phyloP scores from a whole-genome alignment of 148 eudicot genomes.

The Chenopodium suecicum region DNA sequence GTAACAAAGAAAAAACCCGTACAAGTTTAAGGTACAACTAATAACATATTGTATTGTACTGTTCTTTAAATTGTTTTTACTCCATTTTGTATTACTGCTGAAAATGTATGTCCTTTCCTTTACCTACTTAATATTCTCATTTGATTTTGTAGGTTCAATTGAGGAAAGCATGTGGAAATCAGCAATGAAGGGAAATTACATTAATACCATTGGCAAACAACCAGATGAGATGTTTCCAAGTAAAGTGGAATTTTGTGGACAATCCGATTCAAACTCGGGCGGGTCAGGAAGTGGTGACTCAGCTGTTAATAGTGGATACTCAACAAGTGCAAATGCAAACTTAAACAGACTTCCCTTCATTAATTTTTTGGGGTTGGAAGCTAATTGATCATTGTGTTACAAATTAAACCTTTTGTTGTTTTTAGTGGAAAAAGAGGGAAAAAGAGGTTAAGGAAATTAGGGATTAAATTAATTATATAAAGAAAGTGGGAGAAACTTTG shows the following conservation, averaged over 20 bases:
- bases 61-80: neutral
- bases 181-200: neutral
- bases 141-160: conserved; percentile 13
- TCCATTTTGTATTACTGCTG: neutral
- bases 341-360: neutral
- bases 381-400: neutral
- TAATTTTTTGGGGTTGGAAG: conserved; percentile 18
- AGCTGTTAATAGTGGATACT: conserved; percentile 14
- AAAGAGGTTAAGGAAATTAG: neutral
- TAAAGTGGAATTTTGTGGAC: neutral
- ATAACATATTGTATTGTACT: neutral
- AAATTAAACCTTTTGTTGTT: neutral
- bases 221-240: neutral
- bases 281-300: conserved; percentile 20
- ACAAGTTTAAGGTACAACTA: neutral
- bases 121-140: neutral
- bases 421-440: neutral
- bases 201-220: neutral
- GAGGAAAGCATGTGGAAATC: conserved; percentile 3
- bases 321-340: conserved; percentile 1
- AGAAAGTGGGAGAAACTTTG: neutral
- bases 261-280: conserved; percentile 14
- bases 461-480: neutral
- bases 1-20: no score
- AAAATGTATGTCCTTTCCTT: neutral